Base-by-base conservation (phyloP, 495 filamentous ascomycete species). In the Penicillium canariense region DNA sequence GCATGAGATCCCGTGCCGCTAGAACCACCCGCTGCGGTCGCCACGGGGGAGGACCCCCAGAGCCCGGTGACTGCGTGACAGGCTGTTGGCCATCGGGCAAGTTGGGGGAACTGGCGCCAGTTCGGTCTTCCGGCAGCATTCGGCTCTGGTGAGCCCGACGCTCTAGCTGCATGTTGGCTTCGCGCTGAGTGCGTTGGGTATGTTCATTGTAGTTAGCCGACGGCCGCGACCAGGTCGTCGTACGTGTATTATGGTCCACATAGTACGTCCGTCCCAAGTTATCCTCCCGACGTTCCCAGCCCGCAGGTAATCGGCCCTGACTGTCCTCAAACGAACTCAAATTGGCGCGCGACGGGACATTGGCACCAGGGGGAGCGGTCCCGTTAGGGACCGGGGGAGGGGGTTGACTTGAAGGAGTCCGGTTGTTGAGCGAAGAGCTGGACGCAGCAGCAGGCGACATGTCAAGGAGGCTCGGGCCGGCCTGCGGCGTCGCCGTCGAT, bases 181-280 rank as follows among this genome's bases (percentile, higher is more conserved):
- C 89, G 65, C 90, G 81, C 57, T 90, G 87, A 52, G 77, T 84
- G 35, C 88, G 81, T 61, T 93, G 87, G 27, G 87, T 86, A 27
- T 84, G 84, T 58, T 87, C 88, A 52, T 86, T 92, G 60, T 91
- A 92, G 53, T 84, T 80, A 36, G 86, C 84, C 6, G 92, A 86
- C 22, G 94, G 94, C 52, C 94, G 78, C 57, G 85, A 90, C 94
- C 94, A 98, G 46, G 93, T 98, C 10, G 94, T 98, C 43, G 92
- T 91, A 57, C 94, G 81, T 5, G 93, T 96, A 68, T 98, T 98
- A 70, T 98, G 94, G 68, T 98, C 94, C 28, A 98, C 94, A 71
- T 98, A 98, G 67, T 98, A 98, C n/a, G 92, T 97, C 61, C 94
- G 85, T 50, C 95, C 95, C 34, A 98, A 74, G 63, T 97, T 91